These are phyloP conservation scores for Cladosporium halotolerans DNA, from an alignment of 2,329 filamentous ascomycete species.

Conservation along the genomic window DNA sequence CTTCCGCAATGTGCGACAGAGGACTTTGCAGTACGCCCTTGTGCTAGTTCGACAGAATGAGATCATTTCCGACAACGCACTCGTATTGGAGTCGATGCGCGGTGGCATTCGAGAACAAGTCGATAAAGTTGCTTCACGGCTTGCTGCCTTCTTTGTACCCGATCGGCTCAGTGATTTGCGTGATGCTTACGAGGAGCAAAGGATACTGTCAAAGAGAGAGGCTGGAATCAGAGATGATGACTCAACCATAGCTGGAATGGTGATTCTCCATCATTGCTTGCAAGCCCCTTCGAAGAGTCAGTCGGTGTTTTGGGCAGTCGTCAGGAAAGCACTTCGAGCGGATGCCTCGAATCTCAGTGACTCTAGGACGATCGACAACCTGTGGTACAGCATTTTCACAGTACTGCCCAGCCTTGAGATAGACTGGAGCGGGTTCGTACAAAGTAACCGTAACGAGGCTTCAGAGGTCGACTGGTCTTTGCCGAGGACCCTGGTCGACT, in stretches of 20 bases:
- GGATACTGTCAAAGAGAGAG: slow-evolving; percentile 37
- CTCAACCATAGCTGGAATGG: slow-evolving; percentile 39
- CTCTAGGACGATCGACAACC: slow-evolving; percentile 31
- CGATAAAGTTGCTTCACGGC: slow-evolving; percentile 29
- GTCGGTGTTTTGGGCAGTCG: slow-evolving; percentile 39
- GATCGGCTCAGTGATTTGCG: slow-evolving; percentile 30
- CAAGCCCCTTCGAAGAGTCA: slow-evolving; percentile 23
- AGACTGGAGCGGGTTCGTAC: slow-evolving; percentile 43
- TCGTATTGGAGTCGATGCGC: not conserved
- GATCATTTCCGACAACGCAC: not conserved
- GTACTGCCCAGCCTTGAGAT: slow-evolving; percentile 50
- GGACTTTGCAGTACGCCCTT: slow-evolving; percentile 21
- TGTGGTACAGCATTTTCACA: slow-evolving; percentile 44
- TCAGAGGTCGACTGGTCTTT: slow-evolving; percentile 47
- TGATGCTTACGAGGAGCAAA: slow-evolving; percentile 41
- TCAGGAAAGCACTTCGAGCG: slow-evolving; percentile 31
- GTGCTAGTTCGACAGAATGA: slow-evolving; percentile 19
- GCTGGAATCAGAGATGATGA: slow-evolving; percentile 43
- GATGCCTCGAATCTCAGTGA: slow-evolving; percentile 19
- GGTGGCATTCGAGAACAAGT: slow-evolving; percentile 21
- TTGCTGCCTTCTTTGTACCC: slow-evolving; percentile 30
- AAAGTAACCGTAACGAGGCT: slow-evolving; percentile 30
- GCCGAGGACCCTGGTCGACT: slow-evolving; percentile 41
- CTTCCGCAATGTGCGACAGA: not conserved
- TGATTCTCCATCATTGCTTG: slow-evolving; percentile 43